Conservation (phyloP, 164 flowering plant genomes). For the Kalanchoe fedtschenkoi region DNA sequence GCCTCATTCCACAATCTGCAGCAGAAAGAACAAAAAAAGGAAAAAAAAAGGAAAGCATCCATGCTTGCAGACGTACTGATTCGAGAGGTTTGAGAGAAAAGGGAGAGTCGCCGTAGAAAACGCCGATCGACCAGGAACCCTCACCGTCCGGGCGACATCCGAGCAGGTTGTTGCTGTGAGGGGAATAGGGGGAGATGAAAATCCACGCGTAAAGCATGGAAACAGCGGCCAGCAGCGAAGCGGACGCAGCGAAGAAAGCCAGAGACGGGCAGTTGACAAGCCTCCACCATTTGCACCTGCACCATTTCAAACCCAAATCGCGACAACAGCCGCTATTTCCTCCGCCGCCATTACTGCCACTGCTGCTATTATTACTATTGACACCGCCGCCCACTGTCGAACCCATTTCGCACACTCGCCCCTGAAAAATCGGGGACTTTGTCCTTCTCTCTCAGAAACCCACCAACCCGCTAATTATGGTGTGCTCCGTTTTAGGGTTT, state of each 20-base stretch:
- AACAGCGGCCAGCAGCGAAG: conserved; percentile 24
- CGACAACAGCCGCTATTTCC: conserved; percentile 14
- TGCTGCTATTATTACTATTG: background rate
- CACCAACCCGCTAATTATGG: background rate
- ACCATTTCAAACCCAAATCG: conserved; percentile 33
- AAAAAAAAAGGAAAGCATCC: conserved; percentile 8
- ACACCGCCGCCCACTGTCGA: background rate
- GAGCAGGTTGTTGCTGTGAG: conserved; percentile 7
- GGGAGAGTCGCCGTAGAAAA: conserved; percentile 81
- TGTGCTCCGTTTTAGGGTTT: background rate
- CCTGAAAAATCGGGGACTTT: background rate
- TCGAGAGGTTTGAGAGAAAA: conserved; percentile 75
- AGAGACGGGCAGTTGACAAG: conserved; percentile 19
- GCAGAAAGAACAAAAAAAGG: background rate
- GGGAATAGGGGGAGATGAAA: conserved; percentile 18
- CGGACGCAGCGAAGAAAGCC: conserved; percentile 18
- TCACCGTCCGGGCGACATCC: conserved; percentile 75
- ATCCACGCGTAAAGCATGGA: conserved; percentile 40
- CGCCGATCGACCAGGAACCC: conserved; percentile 93
- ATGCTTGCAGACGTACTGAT: conserved; percentile 43
- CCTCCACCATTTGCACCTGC: conserved; percentile 37
- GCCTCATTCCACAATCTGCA: background rate
- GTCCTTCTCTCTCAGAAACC: no score
- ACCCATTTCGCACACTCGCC: background rate
- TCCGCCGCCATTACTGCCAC: background rate